A percentile compares a stretch with the other conserved stretches of the same genome.
These are phyloP conservation scores for Coniochaeta sp. DNA, from an alignment of 2,329 filamentous ascomycete genomes.

Conservation along the genomic window DNA sequence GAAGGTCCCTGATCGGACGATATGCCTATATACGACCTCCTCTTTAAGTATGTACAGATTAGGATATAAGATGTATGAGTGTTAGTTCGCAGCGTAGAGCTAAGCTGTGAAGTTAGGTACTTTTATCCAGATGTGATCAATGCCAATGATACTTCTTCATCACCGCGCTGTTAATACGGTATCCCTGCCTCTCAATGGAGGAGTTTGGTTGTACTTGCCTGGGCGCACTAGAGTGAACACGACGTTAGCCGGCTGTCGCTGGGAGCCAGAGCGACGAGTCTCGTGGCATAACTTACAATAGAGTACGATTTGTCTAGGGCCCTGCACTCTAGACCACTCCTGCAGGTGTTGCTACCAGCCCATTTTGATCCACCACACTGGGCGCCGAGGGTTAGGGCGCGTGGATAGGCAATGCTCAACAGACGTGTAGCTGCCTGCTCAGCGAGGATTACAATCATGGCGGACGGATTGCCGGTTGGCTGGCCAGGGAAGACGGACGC, in stretches of 20 bases:
- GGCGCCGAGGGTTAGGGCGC: conserved; percentile 1
- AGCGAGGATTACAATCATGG: conserved; percentile 55
- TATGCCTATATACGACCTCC: neutral
- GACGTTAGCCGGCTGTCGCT: neutral
- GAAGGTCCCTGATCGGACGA: neutral
- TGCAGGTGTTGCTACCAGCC: conserved; percentile 2
- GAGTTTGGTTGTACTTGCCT: neutral
- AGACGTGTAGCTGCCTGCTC: conserved; percentile 51
- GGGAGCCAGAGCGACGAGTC: no score
- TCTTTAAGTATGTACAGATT: conserved; percentile 1
- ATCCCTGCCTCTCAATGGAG: neutral
- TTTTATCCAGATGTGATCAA: neutral
- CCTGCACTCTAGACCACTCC: neutral
- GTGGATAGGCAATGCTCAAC: conserved; percentile 24
- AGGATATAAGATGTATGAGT: neutral
- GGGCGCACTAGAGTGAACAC: neutral
- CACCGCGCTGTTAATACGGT: neutral
- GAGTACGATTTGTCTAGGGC: neutral
- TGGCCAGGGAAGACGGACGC: conserved; percentile 63
- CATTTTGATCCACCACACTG: conserved; percentile 8
- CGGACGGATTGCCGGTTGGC: conserved; percentile 59
- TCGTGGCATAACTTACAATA: neutral
- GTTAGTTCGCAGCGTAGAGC: neutral
- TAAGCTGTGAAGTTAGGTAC: neutral
- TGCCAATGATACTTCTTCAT: neutral